A percentile compares a stretch with the other conserved stretches of the same genome.
Conservation (phyloP, 495 filamentous ascomycete species). For the Polyplosphaeria fusca region DNA sequence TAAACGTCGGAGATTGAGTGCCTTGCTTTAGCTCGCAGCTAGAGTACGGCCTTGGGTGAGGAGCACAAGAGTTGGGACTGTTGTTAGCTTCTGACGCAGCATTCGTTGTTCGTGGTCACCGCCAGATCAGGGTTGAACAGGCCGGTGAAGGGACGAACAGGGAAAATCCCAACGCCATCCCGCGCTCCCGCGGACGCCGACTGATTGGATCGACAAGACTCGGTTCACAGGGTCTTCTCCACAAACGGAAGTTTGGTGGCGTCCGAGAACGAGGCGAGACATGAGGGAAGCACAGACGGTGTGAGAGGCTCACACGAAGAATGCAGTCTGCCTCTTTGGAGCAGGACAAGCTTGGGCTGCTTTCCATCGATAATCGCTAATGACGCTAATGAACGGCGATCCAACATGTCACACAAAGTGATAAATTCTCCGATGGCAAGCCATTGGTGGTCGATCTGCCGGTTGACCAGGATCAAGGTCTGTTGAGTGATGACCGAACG, state of each 20-base stretch:
- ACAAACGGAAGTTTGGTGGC: neutral
- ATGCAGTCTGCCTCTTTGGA: neutral
- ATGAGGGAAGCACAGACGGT: neutral
- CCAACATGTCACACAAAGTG: neutral
- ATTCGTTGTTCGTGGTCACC: constrained; percentile 14
- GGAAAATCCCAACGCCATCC: neutral
- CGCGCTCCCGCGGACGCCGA: neutral
- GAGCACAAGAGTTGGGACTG: neutral
- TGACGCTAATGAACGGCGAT: neutral
- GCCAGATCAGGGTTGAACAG: constrained; percentile 19
- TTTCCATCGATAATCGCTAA: neutral
- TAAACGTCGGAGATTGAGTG: neutral
- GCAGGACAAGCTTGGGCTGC: neutral
- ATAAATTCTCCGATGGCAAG: neutral
- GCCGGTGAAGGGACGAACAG: constrained; percentile 13
- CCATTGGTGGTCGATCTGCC: neutral
- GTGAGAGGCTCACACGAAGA: neutral
- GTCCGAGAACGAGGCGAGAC: neutral
- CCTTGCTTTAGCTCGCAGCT: neutral
- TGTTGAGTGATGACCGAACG: neutral
- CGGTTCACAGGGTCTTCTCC: neutral
- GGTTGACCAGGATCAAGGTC: neutral
- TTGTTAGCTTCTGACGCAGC: too few relatives aligned
- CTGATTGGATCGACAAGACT: neutral
- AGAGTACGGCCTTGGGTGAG: neutral